Evolutionary conservation across 805 yeast species (phyloP), one percentile per base, ranked within the genome.

Genomic region (Candida broadrunensis): DNA sequence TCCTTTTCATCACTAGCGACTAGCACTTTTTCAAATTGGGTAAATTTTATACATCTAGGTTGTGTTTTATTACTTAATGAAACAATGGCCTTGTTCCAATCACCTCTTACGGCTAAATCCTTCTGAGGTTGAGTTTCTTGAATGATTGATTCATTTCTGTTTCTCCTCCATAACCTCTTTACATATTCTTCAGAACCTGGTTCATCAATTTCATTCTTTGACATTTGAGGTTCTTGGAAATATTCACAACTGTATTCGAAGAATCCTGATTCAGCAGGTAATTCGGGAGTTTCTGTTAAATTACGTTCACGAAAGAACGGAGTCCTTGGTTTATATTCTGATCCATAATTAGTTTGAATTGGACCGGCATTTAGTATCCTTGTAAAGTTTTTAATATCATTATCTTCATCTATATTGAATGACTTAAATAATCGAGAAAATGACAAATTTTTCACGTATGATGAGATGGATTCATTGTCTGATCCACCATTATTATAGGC

Each of bases 161-260:
- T 85, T 47, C 95, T 75, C 51, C 97, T 75, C 98, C 98, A 93
- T 18, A 87, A 63, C 43, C 95, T 72, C 48, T 80, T 82, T 26
- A 86, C 80, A 52, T 87, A 88, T 47, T 87, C 90, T 43, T 83
- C 79, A 42, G 96, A 87, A 0, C 98, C 98, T 0, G 95, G 93
- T 58, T 89, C 96, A 51, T 91, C 97, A 14, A 80, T 65, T 50
- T 91, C 97, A 39, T 78, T 76, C 43, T 80, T 82, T 9, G 87
- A 81, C 83, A 90, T 83, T 56, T 91, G 98, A 0, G 99, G 97
- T 56, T 90, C 98, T 54, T 90, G 96, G 67, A 91, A 93, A 55
- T 89, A 90, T 59, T 93, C 99, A 44, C 88, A 78, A 51, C 85
- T 78, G 60, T 83, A 86, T 38, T 83, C 86, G 46, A 85, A 76